Conservation (phyloP, 31 red algal genomes). For the Porphyra umbilicalis region DNA sequence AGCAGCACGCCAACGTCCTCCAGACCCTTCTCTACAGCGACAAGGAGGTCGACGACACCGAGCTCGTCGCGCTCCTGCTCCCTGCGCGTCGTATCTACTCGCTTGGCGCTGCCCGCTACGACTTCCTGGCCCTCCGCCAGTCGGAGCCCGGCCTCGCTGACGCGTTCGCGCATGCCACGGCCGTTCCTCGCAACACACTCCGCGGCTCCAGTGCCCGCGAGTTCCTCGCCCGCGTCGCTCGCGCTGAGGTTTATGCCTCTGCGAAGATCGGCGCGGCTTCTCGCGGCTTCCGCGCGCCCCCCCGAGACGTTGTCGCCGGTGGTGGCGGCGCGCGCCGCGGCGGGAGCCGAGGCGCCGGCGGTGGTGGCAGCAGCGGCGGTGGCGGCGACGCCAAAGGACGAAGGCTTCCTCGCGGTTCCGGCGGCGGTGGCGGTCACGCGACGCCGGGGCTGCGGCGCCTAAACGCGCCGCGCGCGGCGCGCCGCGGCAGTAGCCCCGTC, state of each 20-base stretch:
- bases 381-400: too few relatives aligned
- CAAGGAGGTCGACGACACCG: not conserved
- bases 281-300: not conserved
- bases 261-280: not conserved
- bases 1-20: not conserved
- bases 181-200: not conserved
- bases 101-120: not conserved
- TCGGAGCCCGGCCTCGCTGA: not conserved
- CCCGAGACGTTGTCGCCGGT: too few relatives aligned
- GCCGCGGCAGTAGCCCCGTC: too few relatives aligned
- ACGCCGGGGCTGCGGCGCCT: too few relatives aligned
- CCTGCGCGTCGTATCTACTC: not conserved
- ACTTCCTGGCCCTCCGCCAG: not conserved
- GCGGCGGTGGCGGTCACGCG: too few relatives aligned
- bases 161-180: not conserved
- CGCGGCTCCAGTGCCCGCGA: too few relatives aligned
- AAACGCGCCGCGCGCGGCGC: too few relatives aligned
- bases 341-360: too few relatives aligned
- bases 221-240: not conserved
- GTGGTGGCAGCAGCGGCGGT: too few relatives aligned
- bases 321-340: too few relatives aligned
- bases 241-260: not conserved
- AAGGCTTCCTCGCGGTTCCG: too few relatives aligned
- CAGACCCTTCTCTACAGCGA: not conserved
- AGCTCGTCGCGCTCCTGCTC: not conserved